Evolutionary conservation across 352 stramenopile species (phyloP).

Genomic region (Globisporangium nodosum): DNA sequence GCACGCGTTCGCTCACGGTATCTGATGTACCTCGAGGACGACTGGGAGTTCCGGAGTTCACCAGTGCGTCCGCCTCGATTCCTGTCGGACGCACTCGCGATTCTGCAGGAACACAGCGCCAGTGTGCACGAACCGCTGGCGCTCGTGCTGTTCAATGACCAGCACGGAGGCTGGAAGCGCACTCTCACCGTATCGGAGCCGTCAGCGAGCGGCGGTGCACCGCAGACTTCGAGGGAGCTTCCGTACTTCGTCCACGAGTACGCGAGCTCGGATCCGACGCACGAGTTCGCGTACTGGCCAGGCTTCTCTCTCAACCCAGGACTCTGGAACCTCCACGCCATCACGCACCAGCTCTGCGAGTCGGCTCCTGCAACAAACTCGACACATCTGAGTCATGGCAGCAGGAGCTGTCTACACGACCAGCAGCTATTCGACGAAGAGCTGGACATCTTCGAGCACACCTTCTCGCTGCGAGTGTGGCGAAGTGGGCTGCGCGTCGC

Average conservation of each 20-base stretch:
- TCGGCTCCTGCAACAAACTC: background rate
- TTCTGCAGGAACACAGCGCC: constrained; percentile 11
- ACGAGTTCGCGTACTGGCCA: constrained; percentile 50
- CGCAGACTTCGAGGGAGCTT: constrained; percentile 1
- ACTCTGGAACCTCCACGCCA: constrained; percentile 34
- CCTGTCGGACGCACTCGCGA: constrained; percentile 14
- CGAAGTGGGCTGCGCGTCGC: constrained; percentile 22
- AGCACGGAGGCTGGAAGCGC: constrained; percentile 23
- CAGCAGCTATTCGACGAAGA: constrained; percentile 19
- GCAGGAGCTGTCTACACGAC: background rate
- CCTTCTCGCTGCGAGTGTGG: constrained; percentile 27
- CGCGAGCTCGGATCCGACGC: constrained; percentile 22
- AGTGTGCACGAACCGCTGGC: constrained; percentile 14
- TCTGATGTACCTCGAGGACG: constrained; percentile 62
- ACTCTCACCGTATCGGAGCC: background rate
- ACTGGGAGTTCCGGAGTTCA: constrained; percentile 31
- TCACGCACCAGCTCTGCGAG: constrained; percentile 4
- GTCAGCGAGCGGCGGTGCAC: background rate
- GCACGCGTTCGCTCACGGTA: constrained; percentile 25
- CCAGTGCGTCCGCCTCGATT: constrained; percentile 2
- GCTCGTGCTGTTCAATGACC: constrained; percentile 53
- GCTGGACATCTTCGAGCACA: constrained; percentile 30
- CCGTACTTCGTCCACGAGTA: constrained; percentile 54
- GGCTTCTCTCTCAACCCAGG: constrained; percentile 63
- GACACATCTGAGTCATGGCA: background rate